phyloP scores from a whole-genome alignment of 495 filamentous ascomycete genomes.

The Diplogelasinospora grovesii region DNA sequence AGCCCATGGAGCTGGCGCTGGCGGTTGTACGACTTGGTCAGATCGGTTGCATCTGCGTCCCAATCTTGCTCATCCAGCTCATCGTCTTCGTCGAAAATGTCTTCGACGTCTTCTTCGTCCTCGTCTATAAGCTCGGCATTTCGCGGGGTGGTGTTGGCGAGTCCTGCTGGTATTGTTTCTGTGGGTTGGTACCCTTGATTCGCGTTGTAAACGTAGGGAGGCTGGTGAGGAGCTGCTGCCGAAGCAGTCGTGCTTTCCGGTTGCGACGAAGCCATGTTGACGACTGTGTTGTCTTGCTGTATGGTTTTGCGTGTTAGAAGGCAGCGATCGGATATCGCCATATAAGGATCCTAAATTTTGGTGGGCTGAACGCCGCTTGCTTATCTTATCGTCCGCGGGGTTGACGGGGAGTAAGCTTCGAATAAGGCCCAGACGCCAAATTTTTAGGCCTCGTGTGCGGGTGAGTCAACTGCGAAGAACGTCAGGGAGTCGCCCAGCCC shows the following conservation, averaged over 20 bases:
- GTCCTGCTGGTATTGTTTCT: conserved; percentile 17
- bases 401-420: no score
- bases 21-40: conserved; percentile 88
- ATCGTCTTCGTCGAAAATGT: conserved; percentile 26
- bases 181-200: conserved; percentile 24
- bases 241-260: conserved; percentile 1
- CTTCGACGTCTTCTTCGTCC: conserved; percentile 38
- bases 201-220: conserved; percentile 20
- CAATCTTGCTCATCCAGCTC: conserved; percentile 51
- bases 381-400: conserved; percentile 24
- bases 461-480: no score
- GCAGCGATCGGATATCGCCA: neutral
- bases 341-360: conserved; percentile 10
- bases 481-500: no score
- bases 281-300: neutral
- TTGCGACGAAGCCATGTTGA: conserved; percentile 9
- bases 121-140: conserved; percentile 15
- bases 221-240: conserved; percentile 26
- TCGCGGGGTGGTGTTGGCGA: conserved; percentile 6
- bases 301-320: neutral
- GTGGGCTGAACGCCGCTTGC: conserved; percentile 6
- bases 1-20: conserved; percentile 54
- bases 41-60: conserved; percentile 59
- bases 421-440: no score
- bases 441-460: no score